These are phyloP conservation scores for Steccherinum ochraceum DNA, from an alignment of 768 basidiomycete species.

Conservation along the genomic window DNA sequence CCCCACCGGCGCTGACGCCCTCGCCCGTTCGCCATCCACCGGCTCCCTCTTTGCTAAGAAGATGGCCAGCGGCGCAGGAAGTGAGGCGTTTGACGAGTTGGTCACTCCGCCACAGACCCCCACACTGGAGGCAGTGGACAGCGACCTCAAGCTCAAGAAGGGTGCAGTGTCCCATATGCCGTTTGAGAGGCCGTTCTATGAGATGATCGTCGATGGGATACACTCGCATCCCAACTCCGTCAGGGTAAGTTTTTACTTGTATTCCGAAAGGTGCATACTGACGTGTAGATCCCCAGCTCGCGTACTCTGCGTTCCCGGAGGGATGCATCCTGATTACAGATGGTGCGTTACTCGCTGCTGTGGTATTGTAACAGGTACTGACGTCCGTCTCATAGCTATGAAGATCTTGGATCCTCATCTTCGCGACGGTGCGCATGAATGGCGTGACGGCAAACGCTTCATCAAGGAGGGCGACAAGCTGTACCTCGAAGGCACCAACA, in stretches of 20 bases:
- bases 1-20: too few relatives aligned
- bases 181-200: conserved; percentile 76
- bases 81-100: conserved; percentile 59
- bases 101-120: conserved; percentile 53
- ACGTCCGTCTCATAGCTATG: conserved; percentile 47
- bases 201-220: conserved; percentile 85
- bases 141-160: conserved; percentile 38
- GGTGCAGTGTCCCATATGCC: conserved; percentile 37
- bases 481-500: conserved; percentile 79
- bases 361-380: background rate
- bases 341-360: conserved; percentile 41
- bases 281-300: conserved; percentile 42
- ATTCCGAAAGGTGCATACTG: background rate
- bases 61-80: conserved; percentile 18
- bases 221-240: conserved; percentile 91
- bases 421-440: conserved; percentile 78
- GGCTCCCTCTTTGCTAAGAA: conserved; percentile 10
- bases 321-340: conserved; percentile 89
- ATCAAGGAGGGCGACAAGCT: conserved; percentile 78
- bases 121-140: conserved; percentile 12
- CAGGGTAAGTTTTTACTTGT: conserved; percentile 42
- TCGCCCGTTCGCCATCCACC: conserved; percentile 11
- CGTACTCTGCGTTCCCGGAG: conserved; percentile 76
- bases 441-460: conserved; percentile 79
- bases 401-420: conserved; percentile 82